These are phyloP conservation scores for Lentinula sp. DNA, from an alignment of 768 basidiomycete species.

Conservation along the genomic window DNA sequence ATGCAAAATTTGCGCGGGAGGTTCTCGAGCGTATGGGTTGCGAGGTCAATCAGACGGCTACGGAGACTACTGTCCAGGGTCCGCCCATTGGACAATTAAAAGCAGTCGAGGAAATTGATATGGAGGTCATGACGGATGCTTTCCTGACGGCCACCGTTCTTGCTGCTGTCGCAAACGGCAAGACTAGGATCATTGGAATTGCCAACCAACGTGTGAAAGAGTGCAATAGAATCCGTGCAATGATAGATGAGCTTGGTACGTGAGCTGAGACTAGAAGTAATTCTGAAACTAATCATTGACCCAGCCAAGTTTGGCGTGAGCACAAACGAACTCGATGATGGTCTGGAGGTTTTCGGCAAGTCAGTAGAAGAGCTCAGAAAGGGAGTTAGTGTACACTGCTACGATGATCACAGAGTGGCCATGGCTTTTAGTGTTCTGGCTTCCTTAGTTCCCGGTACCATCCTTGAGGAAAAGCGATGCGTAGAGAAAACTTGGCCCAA, in stretches of 20 bases:
- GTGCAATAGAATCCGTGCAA: constrained; percentile 93
- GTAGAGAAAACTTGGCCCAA: constrained; percentile 99
- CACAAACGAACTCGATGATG: constrained; percentile 89
- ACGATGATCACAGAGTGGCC: constrained; percentile 97
- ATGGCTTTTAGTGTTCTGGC: constrained; percentile 96
- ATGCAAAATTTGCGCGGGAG: constrained; percentile 90
- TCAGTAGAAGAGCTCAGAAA: constrained; percentile 54
- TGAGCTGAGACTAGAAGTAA: constrained; percentile 6
- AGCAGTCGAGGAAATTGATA: constrained; percentile 84
- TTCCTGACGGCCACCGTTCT: constrained; percentile 94
- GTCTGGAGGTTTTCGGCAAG: constrained; percentile 83
- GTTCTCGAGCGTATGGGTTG: constrained; percentile 97
- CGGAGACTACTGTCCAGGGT: constrained; percentile 87
- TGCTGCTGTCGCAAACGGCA: constrained; percentile 72
- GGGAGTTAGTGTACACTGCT: constrained; percentile 87
- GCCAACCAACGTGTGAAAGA: constrained; percentile 99
- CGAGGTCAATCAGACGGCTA: constrained; percentile 78
- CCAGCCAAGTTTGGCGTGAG: constrained; percentile 92
- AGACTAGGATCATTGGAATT: constrained; percentile 86
- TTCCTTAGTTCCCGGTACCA: constrained; percentile 62
- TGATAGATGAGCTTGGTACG: constrained; percentile 92
- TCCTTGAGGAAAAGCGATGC: constrained; percentile 93
- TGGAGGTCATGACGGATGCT: constrained; percentile 99
- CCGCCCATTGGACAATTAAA: constrained; percentile 78
- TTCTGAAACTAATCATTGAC: constrained; percentile 5